These are phyloP conservation scores for Aspergillus flavus DNA, from an alignment of 2,329 filamentous ascomycete species.

Conservation along the genomic window DNA sequence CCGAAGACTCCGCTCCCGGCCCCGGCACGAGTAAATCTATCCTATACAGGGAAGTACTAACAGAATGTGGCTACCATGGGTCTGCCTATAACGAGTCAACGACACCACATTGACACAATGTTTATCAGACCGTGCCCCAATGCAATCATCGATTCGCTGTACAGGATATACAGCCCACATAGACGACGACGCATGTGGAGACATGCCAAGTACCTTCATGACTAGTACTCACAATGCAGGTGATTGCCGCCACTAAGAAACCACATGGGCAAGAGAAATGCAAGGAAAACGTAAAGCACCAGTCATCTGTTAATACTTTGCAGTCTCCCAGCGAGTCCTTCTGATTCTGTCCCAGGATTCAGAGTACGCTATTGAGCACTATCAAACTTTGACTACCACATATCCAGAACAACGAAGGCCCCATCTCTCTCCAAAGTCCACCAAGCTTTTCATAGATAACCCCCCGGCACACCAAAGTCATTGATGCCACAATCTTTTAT, in stretches of 20 bases:
- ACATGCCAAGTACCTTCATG: background rate
- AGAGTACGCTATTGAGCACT: conserved; percentile 16
- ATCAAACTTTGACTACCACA: conserved; percentile 18
- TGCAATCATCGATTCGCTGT: background rate
- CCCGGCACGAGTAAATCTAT: background rate
- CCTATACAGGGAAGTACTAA: conserved; percentile 12
- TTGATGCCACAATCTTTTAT: conserved; percentile 2
- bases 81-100: background rate
- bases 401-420: background rate
- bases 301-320: background rate
- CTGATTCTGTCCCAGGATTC: background rate
- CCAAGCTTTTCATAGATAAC: background rate
- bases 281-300: background rate
- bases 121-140: background rate
- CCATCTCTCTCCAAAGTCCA: background rate
- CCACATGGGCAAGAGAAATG: background rate
- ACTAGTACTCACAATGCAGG: background rate
- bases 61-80: conserved; percentile 17
- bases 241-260: background rate
- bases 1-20: background rate
- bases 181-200: conserved; percentile 1
- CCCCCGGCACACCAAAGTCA: conserved; percentile 1
- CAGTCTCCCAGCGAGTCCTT: background rate
- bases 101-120: background rate
- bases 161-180: background rate